Evolutionary conservation across 495 filamentous ascomycete genomes (phyloP).

Genomic region (Neurospora sp.): DNA sequence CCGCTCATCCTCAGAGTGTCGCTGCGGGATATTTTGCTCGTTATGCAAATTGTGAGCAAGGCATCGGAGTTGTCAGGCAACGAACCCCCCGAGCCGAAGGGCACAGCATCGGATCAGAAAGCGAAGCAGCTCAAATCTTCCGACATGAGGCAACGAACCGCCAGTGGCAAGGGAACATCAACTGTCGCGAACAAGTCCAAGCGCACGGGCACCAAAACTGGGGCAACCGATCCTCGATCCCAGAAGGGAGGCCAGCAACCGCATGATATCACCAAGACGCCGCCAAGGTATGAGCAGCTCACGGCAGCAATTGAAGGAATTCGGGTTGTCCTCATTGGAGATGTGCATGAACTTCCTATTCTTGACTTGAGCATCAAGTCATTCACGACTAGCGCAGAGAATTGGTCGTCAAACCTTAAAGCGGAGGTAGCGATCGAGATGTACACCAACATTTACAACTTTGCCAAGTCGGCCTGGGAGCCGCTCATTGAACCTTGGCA

Average conservation of each 20-base stretch:
- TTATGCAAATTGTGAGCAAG: conserved; percentile 84
- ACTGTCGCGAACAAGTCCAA: conserved; percentile 37
- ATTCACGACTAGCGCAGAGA: conserved; percentile 70
- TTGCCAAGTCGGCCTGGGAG: conserved; percentile 97
- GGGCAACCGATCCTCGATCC: background rate
- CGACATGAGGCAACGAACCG: conserved; percentile 49
- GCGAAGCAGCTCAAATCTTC: conserved; percentile 55
- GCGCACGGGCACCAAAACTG: conserved; percentile 7
- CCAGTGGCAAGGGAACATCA: conserved; percentile 53
- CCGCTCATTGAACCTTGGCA: conserved; percentile 95
- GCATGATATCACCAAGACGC: conserved; percentile 26
- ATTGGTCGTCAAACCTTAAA: conserved; percentile 83
- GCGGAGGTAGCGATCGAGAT: conserved; percentile 85
- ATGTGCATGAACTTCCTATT: conserved; percentile 87
- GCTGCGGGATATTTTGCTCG: conserved; percentile 86
- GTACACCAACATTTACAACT: conserved; percentile 95
- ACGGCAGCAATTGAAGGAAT: conserved; percentile 78
- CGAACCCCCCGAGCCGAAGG: conserved; percentile 32
- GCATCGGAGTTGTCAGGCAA: conserved; percentile 75
- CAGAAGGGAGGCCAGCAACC: conserved; percentile 11
- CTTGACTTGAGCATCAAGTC: conserved; percentile 89
- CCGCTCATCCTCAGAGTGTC: conserved; percentile 89
- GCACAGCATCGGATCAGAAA: conserved; percentile 39
- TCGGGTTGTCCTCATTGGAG: conserved; percentile 86
- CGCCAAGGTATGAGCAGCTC: conserved; percentile 60